phyloP scores from a whole-genome alignment of 1,284 basidiomycete species.

The Entoloma clypeatum region DNA sequence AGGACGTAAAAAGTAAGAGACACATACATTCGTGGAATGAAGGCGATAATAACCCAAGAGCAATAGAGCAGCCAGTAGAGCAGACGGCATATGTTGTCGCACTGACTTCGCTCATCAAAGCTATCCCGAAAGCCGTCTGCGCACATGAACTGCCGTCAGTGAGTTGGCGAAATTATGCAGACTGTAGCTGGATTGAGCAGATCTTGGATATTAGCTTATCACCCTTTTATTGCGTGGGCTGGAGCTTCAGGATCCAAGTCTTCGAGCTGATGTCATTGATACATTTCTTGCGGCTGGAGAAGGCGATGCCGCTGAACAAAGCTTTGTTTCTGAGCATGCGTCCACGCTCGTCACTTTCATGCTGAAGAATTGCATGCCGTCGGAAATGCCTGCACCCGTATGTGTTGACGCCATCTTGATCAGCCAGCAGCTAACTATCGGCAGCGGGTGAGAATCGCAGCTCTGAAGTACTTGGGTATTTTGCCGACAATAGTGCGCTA shows the following conservation, averaged over 20 bases:
- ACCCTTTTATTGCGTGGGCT: conserved; percentile 87
- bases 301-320: conserved; percentile 48
- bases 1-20: conserved; percentile 39
- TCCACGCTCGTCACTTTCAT: conserved; percentile 68
- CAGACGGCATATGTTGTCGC: conserved; percentile 81
- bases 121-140: conserved; percentile 77
- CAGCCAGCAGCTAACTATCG: background rate
- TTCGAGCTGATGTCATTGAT: conserved; percentile 79
- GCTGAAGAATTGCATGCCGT: conserved; percentile 54
- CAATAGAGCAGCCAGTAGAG: conserved; percentile 37
- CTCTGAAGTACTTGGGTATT: conserved; percentile 69
- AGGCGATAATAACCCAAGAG: conserved; percentile 1
- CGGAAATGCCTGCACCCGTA: conserved; percentile 54
- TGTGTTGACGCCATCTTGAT: conserved; percentile 18
- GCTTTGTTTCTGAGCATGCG: conserved; percentile 63
- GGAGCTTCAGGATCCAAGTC: conserved; percentile 67
- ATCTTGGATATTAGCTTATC: conserved; percentile 62
- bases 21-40: background rate
- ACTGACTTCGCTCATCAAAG: conserved; percentile 77
- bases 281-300: conserved; percentile 73
- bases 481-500: conserved; percentile 77
- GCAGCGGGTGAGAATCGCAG: conserved; percentile 72
- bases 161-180: conserved; percentile 19
- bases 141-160: conserved; percentile 66
- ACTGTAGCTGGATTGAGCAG: conserved; percentile 3